Conservation (phyloP, 306 rosid species). For the Trifolium pratense region DNA sequence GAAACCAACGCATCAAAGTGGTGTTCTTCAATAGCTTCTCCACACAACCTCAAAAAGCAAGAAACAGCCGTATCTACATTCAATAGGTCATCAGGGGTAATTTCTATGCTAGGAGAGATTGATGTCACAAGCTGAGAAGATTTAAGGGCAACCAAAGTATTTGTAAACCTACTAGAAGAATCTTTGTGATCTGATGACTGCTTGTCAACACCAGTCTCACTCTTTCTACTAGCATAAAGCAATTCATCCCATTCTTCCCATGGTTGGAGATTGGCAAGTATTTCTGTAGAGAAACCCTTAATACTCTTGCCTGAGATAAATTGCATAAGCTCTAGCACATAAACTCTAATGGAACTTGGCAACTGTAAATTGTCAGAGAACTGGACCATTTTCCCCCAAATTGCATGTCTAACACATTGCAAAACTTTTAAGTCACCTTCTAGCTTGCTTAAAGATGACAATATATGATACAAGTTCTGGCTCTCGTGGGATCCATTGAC, state of each 20-base stretch:
- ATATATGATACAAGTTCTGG: constrained; percentile 65
- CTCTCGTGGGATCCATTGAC: constrained; percentile 67
- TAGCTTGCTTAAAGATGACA: constrained; percentile 85
- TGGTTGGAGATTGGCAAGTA: constrained; percentile 65
- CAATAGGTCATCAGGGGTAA: constrained; percentile 69
- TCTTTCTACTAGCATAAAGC: constrained; percentile 52
- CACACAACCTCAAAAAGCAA: constrained; percentile 76
- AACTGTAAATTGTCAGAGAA: constrained; percentile 87
- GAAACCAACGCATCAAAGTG: constrained; percentile 71
- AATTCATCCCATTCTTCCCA: constrained; percentile 95
- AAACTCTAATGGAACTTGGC: constrained; percentile 85
- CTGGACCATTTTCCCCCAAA: constrained; percentile 87
- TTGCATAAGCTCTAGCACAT: constrained; percentile 87
- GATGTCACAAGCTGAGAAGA: constrained; percentile 81
- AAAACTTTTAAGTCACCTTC: constrained; percentile 77
- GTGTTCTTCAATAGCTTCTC: constrained; percentile 59
- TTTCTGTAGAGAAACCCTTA: constrained; percentile 78
- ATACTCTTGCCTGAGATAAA: constrained; percentile 72
- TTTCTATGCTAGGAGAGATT: constrained; percentile 78
- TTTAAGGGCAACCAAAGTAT: constrained; percentile 90
- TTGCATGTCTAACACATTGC: constrained; percentile 71
- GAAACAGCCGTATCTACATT: constrained; percentile 69
- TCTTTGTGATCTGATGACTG: constrained; percentile 61
- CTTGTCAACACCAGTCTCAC: constrained; percentile 54
- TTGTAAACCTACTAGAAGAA: constrained; percentile 75